Conservation (phyloP, 1,139 yeast species). For the Arxiozyma telluris region DNA sequence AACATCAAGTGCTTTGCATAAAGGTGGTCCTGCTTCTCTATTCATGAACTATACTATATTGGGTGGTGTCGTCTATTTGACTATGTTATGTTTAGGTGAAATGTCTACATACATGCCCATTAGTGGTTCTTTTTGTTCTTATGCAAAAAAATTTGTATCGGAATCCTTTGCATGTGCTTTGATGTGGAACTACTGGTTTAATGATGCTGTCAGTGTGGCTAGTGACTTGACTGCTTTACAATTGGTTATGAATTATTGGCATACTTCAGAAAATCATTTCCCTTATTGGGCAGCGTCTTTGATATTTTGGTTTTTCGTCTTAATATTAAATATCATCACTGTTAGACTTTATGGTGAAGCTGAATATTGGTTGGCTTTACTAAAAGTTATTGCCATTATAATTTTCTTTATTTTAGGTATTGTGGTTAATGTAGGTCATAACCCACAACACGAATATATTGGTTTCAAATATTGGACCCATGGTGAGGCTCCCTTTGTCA, state of each 20-base stretch:
- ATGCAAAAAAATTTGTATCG: constrained; percentile 52
- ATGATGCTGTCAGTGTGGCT: constrained; percentile 56
- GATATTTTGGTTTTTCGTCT: constrained; percentile 49
- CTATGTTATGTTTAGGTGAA: constrained; percentile 58
- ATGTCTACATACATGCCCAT: constrained; percentile 56
- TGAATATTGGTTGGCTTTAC: constrained; percentile 57
- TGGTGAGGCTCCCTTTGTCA: constrained; percentile 39
- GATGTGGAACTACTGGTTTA: constrained; percentile 55
- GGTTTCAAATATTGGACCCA: constrained; percentile 45
- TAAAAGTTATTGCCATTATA: constrained; percentile 48
- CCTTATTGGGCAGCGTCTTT: constrained; percentile 51
- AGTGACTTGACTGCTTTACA: constrained; percentile 54
- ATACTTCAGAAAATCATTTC: constrained; percentile 35
- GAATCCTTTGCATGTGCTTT: constrained; percentile 58
- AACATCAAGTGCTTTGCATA: constrained; percentile 49
- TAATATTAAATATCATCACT: constrained; percentile 44
- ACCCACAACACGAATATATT: constrained; percentile 35
- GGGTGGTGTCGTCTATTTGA: constrained; percentile 49
- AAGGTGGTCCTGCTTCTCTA: constrained; percentile 59
- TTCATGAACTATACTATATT: constrained; percentile 49
- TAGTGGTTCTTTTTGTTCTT: constrained; percentile 54
- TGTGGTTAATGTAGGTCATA: constrained; percentile 41
- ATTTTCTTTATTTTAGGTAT: constrained; percentile 44
- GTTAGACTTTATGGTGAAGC: constrained; percentile 56
- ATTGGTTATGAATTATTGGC: constrained; percentile 53